A percentile compares a stretch with the other conserved stretches of the same genome.
phyloP scores from a whole-genome alignment of 495 filamentous ascomycete species.

The Bathelium albidoporum region DNA sequence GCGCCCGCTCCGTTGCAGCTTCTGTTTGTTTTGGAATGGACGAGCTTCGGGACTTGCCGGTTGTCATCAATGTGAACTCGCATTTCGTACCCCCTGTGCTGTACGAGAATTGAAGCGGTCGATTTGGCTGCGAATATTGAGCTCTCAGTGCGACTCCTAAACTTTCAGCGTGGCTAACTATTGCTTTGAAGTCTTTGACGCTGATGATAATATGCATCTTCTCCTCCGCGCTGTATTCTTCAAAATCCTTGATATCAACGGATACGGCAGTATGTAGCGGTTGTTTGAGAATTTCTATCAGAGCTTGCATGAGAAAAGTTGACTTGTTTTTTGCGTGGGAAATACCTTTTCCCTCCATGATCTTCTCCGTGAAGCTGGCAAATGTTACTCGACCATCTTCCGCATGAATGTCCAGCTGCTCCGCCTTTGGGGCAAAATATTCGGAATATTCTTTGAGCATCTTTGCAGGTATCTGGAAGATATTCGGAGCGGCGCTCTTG shows the following conservation, averaged over 20 bases:
- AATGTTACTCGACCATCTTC: constrained; percentile 64
- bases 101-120: constrained; percentile 78
- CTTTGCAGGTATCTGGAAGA: constrained; percentile 67
- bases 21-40: constrained; percentile 28
- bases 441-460: constrained; percentile 77
- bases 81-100: constrained; percentile 59
- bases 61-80: constrained; percentile 91
- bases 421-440: constrained; percentile 82
- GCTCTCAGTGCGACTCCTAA: constrained; percentile 60
- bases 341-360: constrained; percentile 69
- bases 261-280: constrained; percentile 88
- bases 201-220: constrained; percentile 78
- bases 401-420: constrained; percentile 79
- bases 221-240: constrained; percentile 66
- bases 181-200: constrained; percentile 90
- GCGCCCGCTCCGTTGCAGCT: neutral
- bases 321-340: neutral
- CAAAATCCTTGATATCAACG: constrained; percentile 77
- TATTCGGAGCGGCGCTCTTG: constrained; percentile 53
- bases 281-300: constrained; percentile 70
- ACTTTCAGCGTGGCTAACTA: constrained; percentile 73
- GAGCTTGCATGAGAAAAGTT: constrained; percentile 24
- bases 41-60: constrained; percentile 55
- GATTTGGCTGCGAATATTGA: constrained; percentile 68
- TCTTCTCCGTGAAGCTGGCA: constrained; percentile 91